phyloP scores from a whole-genome alignment of 2,329 filamentous ascomycete species.

The Neofusicoccum sp. region DNA sequence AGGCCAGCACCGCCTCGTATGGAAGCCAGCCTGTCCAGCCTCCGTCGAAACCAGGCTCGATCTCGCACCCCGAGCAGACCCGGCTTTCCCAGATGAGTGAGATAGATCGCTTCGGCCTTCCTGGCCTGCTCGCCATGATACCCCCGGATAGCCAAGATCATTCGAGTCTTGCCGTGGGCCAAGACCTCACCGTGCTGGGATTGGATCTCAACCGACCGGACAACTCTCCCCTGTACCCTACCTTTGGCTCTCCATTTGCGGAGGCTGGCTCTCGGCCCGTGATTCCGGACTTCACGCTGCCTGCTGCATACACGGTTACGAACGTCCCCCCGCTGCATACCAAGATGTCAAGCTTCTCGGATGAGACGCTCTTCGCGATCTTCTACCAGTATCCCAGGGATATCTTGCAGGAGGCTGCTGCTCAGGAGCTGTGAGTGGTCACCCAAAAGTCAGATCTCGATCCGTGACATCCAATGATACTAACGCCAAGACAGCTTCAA shows the following conservation, averaged over 20 bases:
- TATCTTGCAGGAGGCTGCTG: conserved; percentile 64
- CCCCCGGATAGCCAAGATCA: conserved; percentile 53
- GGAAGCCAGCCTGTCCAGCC: conserved; percentile 17
- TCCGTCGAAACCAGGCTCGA: neutral
- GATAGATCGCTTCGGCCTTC: conserved; percentile 58
- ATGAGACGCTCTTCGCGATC: conserved; percentile 67
- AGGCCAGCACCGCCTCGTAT: conserved; percentile 18
- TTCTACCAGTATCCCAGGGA: conserved; percentile 68
- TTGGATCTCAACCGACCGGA: conserved; percentile 63
- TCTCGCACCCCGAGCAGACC: conserved; percentile 32
- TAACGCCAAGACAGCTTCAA: conserved; percentile 29
- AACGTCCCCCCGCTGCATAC: conserved; percentile 63
- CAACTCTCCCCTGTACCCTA: conserved; percentile 59
- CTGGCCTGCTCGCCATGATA: conserved; percentile 59
- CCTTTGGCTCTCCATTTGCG: conserved; percentile 63
- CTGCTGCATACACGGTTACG: conserved; percentile 63
- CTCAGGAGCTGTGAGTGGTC: conserved; percentile 54
- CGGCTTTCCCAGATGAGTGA: conserved; percentile 58
- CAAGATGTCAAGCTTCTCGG: conserved; percentile 58
- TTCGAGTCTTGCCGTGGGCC: conserved; percentile 56
- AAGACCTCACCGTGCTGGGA: conserved; percentile 63
- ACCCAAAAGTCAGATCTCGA: neutral
- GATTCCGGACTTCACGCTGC: conserved; percentile 61
- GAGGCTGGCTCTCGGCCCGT: conserved; percentile 57
- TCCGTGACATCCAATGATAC: neutral